Conservation (phyloP, 805 yeast species). For the Metschnikowia shivogae region DNA sequence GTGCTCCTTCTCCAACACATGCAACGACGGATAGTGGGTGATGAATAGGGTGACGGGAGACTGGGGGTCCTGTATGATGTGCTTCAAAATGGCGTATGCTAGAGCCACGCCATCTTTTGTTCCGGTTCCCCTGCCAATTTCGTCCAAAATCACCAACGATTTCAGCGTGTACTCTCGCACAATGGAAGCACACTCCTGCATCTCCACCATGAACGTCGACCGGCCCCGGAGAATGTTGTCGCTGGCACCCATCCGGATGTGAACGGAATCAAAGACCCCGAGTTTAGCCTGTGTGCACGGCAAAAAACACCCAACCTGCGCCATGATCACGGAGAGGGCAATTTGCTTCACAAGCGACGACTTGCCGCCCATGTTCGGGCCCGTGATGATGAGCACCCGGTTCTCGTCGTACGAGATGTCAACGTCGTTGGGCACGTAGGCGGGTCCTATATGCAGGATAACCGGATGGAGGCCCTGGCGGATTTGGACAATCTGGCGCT, state of each 20-base stretch:
- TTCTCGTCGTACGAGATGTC: slow-evolving; percentile 42
- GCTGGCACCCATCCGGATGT: slow-evolving; percentile 81
- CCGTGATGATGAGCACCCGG: slow-evolving; percentile 64
- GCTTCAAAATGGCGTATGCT: slow-evolving; percentile 67
- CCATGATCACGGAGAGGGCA: slow-evolving; percentile 66
- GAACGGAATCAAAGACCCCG: slow-evolving; percentile 72
- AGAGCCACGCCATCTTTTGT: slow-evolving; percentile 74
- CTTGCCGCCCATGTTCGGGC: slow-evolving; percentile 89
- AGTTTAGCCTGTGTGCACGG: slow-evolving; percentile 61
- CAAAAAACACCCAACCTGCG: slow-evolving; percentile 72
- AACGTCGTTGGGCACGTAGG: slow-evolving; percentile 67
- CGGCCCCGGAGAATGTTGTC: slow-evolving; percentile 73
- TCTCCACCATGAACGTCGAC: slow-evolving; percentile 80
- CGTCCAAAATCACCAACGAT: slow-evolving; percentile 67
- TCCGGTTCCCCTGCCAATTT: slow-evolving; percentile 78
- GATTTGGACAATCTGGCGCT: slow-evolving; percentile 42
- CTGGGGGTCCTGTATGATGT: slow-evolving; percentile 39
- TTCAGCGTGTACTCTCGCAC: slow-evolving; percentile 47
- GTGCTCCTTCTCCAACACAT: slow-evolving; percentile 43
- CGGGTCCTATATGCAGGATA: slow-evolving; percentile 45
- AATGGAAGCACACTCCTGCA: slow-evolving; percentile 61
- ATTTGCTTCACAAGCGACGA: slow-evolving; percentile 72
- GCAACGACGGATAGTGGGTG: slow-evolving; percentile 76
- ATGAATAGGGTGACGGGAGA: slow-evolving; percentile 67
- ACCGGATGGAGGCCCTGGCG: slow-evolving; percentile 64